Percentiles rank a stretch among this genome's conserved stretches.
Evolutionary conservation across 352 stramenopile genomes (phyloP).

Genomic region (Phytophthora niederhauseri): DNA sequence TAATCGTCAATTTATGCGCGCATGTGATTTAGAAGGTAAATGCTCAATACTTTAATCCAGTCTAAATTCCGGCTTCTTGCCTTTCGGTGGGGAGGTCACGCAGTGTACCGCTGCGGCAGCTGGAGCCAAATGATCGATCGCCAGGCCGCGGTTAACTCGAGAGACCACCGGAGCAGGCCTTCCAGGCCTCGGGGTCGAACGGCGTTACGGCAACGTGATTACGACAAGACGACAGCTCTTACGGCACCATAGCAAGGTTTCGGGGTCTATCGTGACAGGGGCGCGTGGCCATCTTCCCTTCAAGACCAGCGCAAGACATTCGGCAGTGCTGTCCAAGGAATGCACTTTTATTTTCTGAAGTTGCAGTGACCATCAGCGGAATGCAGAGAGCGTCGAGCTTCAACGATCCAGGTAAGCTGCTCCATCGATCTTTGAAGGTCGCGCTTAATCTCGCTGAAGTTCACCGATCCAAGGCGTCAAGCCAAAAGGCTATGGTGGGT

Average conservation of each 20-base stretch:
- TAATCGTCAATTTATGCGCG: no score
- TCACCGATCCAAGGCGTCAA: neutral
- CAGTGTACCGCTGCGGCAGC: constrained; percentile 4
- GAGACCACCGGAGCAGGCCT: constrained; percentile 1
- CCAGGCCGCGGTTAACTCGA: neutral
- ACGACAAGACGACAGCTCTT: no score
- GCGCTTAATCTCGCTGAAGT: neutral
- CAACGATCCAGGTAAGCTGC: neutral
- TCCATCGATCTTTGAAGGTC: constrained; percentile 8
- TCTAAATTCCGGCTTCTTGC: constrained; percentile 9
- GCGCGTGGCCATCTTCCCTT: constrained; percentile 3
- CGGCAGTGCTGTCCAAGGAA: no score
- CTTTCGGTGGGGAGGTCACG: constrained; percentile 21
- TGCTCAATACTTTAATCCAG: constrained; percentile 2
- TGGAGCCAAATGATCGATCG: constrained; percentile 17
- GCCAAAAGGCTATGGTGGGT: neutral
- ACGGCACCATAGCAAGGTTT: no score
- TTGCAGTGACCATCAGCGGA: constrained; percentile 3
- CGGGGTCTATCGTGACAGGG: constrained; percentile 9
- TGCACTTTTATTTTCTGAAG: constrained; percentile 6
- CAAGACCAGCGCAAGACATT: neutral
- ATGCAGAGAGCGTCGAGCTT: constrained; percentile 8
- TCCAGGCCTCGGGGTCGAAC: neutral
- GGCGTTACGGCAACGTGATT: no score
- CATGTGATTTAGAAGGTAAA: constrained; percentile 3